phyloP scores from a whole-genome alignment of 2,329 filamentous ascomycete genomes.

The Xylogone sp. region DNA sequence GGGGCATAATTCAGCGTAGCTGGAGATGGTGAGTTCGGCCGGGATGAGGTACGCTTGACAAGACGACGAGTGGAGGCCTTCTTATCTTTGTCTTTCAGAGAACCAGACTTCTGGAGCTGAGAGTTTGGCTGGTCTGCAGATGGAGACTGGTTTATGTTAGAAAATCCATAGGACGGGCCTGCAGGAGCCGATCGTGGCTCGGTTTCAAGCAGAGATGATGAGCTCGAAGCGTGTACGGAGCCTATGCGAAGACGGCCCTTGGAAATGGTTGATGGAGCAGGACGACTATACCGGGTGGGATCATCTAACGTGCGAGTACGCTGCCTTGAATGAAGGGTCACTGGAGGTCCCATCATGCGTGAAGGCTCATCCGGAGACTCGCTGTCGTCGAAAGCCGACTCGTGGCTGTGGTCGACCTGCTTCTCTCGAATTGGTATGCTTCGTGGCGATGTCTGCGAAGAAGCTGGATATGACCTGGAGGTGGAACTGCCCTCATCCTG shows the following conservation, averaged over 20 bases:
- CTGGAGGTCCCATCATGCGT: slow-evolving; percentile 14
- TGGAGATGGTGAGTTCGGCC: slow-evolving; percentile 50
- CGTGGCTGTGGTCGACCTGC: slow-evolving; percentile 43
- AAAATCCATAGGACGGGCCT: slow-evolving; percentile 34
- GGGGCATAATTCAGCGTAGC: slow-evolving; percentile 43
- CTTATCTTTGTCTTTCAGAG: slow-evolving; percentile 46
- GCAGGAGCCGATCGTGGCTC: slow-evolving; percentile 34
- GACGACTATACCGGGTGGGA: slow-evolving; percentile 26
- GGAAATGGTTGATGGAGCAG: slow-evolving; percentile 30
- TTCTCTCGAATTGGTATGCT: slow-evolving; percentile 41
- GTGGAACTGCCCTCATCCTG: slow-evolving; percentile 8
- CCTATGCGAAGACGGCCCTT: slow-evolving; percentile 62
- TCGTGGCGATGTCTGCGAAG: slow-evolving; percentile 44
- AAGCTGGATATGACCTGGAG: slow-evolving; percentile 18
- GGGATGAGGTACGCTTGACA: slow-evolving; percentile 48
- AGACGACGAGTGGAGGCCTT: slow-evolving; percentile 49
- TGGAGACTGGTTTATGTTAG: slow-evolving; percentile 34
- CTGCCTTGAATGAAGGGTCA: slow-evolving; percentile 34
- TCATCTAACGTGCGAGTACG: slow-evolving; percentile 48
- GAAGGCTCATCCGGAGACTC: not conserved
- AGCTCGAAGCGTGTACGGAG: slow-evolving; percentile 63
- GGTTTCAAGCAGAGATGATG: slow-evolving; percentile 46
- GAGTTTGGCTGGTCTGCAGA: slow-evolving; percentile 20
- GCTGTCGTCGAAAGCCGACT: not conserved
- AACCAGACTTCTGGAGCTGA: slow-evolving; percentile 27